A percentile compares a stretch with the other conserved stretches of the same genome.
Conservation (phyloP, 1,284 basidiomycete species). For the Melampsora larici-populina region DNA sequence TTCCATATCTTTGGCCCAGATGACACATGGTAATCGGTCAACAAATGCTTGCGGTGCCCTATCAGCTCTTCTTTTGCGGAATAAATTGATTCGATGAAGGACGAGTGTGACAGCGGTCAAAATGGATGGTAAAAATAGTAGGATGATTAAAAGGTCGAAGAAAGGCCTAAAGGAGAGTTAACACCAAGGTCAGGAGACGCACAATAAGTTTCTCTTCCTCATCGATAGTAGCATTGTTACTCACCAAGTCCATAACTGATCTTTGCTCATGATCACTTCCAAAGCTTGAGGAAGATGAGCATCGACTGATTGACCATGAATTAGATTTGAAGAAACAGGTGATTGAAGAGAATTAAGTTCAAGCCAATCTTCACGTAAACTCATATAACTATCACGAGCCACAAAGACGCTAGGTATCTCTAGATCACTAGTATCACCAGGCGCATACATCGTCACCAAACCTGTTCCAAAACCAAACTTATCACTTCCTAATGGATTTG, state of each 20-base stretch:
- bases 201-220: too few relatives aligned
- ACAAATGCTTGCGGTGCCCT: slow-evolving; percentile 75
- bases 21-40: slow-evolving; percentile 68
- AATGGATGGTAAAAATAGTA: slow-evolving; percentile 73
- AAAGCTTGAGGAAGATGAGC: slow-evolving; percentile 27
- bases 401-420: slow-evolving; percentile 57
- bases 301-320: slow-evolving; percentile 6
- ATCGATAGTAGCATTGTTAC: not conserved
- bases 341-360: slow-evolving; percentile 52
- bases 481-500: not conserved
- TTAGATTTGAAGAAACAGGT: not conserved
- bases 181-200: not conserved
- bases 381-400: slow-evolving; percentile 55
- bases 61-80: slow-evolving; percentile 70
- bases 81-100: slow-evolving; percentile 70
- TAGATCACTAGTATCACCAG: slow-evolving; percentile 59
- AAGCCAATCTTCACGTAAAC: slow-evolving; percentile 52
- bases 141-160: slow-evolving; percentile 62
- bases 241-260: slow-evolving; percentile 48
- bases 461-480: slow-evolving; percentile 69
- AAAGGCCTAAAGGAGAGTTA: slow-evolving; percentile 45
- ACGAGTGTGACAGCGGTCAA: slow-evolving; percentile 75
- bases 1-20: slow-evolving; percentile 74
- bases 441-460: slow-evolving; percentile 85
- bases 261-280: slow-evolving; percentile 47